Conservation (phyloP, 2,329 filamentous ascomycete species). For the Fusarium citri region DNA sequence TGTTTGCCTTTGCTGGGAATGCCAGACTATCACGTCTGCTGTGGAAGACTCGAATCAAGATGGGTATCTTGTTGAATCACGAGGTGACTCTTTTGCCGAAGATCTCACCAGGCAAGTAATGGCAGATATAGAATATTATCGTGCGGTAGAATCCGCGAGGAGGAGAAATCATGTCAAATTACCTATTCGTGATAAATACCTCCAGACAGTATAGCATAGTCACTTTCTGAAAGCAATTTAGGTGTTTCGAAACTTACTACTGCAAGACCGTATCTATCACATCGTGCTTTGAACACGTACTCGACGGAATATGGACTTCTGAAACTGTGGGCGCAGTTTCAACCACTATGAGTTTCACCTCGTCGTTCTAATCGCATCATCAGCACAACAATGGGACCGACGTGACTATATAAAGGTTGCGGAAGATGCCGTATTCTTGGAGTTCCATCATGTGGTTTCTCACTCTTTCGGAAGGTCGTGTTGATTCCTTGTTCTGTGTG, state of each 20-base stretch:
- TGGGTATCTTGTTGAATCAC: not conserved
- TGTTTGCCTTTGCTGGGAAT: slow-evolving; percentile 40
- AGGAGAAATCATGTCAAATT: slow-evolving; percentile 25
- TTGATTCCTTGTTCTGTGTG: not conserved
- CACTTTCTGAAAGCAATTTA: not conserved
- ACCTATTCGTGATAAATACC: slow-evolving; percentile 1
- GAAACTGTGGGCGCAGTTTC: slow-evolving; percentile 25
- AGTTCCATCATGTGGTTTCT: not conserved
- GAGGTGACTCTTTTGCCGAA: not conserved
- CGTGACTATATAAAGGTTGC: slow-evolving; percentile 34
- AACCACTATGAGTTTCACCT: slow-evolving; percentile 29
- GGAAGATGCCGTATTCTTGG: slow-evolving; percentile 26
- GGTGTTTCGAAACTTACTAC: too few species aligned
- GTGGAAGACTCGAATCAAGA: slow-evolving; percentile 21
- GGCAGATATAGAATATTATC: slow-evolving; percentile 19
- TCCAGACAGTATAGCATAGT: not conserved
- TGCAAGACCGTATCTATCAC: too few species aligned
- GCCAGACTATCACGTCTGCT: slow-evolving; percentile 35
- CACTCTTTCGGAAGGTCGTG: not conserved
- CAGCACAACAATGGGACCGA: slow-evolving; percentile 31
- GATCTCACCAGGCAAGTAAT: slow-evolving; percentile 8
- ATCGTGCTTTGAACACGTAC: slow-evolving; percentile 10
- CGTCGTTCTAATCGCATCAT: slow-evolving; percentile 24
- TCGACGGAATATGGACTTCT: slow-evolving; percentile 37
- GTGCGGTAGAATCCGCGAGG: slow-evolving; percentile 32